Percentiles rank a stretch among this genome's conserved stretches.
Evolutionary conservation across 495 filamentous ascomycete genomes (phyloP).

Genomic region (Friedmanniomyces simplex): DNA sequence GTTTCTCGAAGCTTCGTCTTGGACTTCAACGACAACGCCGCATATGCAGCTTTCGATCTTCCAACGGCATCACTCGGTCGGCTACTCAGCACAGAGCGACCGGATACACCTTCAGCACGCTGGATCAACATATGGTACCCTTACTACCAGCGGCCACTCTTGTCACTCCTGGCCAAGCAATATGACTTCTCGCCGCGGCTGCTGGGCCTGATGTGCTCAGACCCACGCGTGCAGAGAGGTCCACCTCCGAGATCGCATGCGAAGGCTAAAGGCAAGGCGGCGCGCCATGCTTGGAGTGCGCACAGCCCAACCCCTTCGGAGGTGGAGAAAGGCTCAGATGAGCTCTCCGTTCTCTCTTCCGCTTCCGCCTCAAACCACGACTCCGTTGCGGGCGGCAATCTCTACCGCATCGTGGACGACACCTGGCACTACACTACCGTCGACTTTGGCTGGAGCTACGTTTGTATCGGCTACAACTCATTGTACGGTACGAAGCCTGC

Average conservation of each 20-base stretch:
- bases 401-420: constrained; percentile 46
- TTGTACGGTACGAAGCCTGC: constrained; percentile 47
- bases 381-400: constrained; percentile 22
- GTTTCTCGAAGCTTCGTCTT: constrained; percentile 55
- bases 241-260: neutral
- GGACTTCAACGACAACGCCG: constrained; percentile 56
- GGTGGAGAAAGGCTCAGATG: constrained; percentile 12
- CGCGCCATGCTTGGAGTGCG: neutral
- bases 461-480: constrained; percentile 76
- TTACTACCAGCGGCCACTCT: constrained; percentile 44
- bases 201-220: constrained; percentile 53
- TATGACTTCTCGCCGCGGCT: constrained; percentile 63
- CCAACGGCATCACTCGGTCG: constrained; percentile 33
- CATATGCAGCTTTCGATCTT: constrained; percentile 53
- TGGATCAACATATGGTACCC: constrained; percentile 79
- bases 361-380: constrained; percentile 12
- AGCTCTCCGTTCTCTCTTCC: constrained; percentile 16
- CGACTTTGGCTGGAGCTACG: constrained; percentile 50
- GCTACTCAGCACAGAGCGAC: constrained; percentile 25
- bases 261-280: neutral
- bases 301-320: constrained; percentile 6
- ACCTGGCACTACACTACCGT: constrained; percentile 58
- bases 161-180: constrained; percentile 43
- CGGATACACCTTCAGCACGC: constrained; percentile 31
- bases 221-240: constrained; percentile 34